Conservation (phyloP, 1,284 basidiomycete genomes). For the Cryptococcus sp. region DNA sequence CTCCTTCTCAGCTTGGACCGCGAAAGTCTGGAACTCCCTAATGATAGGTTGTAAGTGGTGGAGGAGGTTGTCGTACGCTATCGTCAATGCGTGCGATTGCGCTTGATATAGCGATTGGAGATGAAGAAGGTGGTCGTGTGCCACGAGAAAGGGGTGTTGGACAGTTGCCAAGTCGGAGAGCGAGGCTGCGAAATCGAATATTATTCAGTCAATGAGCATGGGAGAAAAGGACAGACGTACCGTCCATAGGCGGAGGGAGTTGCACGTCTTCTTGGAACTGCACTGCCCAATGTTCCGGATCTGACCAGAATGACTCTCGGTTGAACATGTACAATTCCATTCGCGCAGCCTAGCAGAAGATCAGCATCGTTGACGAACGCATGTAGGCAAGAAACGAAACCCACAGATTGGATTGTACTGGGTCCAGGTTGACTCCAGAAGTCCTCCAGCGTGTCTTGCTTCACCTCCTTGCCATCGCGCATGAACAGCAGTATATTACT, state of each 20-base stretch:
- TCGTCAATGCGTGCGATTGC: constrained; percentile 42
- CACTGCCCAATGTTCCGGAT: constrained; percentile 41
- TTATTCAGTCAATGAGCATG: not conserved
- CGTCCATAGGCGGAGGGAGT: constrained; percentile 39
- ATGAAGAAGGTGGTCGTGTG: constrained; percentile 45
- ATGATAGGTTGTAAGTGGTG: constrained; percentile 45
- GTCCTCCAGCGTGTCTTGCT: constrained; percentile 38
- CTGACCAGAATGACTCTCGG: constrained; percentile 47
- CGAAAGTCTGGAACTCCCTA: constrained; percentile 38
- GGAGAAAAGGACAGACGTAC: constrained; percentile 22
- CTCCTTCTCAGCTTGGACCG: constrained; percentile 32
- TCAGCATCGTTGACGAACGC: too few relatives aligned
- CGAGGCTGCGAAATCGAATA: not conserved
- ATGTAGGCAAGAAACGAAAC: too few relatives aligned
- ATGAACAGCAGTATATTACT: constrained; percentile 48
- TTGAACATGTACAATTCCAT: constrained; percentile 44
- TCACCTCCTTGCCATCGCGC: constrained; percentile 46
- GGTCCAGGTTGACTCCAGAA: constrained; percentile 43
- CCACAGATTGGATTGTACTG: constrained; percentile 10
- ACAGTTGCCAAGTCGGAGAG: constrained; percentile 16
- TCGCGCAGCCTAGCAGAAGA: constrained; percentile 9
- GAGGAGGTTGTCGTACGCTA: constrained; percentile 46
- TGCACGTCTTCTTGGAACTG: constrained; percentile 42
- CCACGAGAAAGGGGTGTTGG: constrained; percentile 43
- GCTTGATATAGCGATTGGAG: constrained; percentile 46